Conservation (phyloP, 306 rosid genomes). For the Quercus robur region DNA sequence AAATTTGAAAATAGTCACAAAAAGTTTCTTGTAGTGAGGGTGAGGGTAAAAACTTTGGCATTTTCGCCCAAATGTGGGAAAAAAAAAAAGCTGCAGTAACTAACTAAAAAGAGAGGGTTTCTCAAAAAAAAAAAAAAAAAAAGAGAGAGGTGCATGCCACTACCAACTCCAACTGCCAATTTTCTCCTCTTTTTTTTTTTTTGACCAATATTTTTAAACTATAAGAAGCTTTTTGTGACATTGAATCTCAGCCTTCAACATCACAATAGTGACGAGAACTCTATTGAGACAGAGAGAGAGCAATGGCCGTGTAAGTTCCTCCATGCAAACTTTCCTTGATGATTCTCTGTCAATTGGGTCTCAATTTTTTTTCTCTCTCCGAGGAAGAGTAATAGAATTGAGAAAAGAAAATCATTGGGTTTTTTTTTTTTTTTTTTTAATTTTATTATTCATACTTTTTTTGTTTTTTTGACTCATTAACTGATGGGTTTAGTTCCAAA, state of each 20-base stretch:
- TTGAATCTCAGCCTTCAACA: neutral
- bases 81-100: no score
- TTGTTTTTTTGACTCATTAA: neutral
- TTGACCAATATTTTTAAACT: neutral
- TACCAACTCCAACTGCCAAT: neutral
- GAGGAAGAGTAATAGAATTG: neutral
- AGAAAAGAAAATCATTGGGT: neutral
- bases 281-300: neutral
- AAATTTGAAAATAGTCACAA: no score
- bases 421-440: neutral
- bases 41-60: no score
- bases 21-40: no score
- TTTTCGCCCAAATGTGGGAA: no score
- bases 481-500: neutral
- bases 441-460: neutral
- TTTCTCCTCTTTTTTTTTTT: neutral
- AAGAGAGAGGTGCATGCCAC: neutral
- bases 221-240: neutral
- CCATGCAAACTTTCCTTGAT: neutral
- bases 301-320: constrained; percentile 26
- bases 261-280: neutral
- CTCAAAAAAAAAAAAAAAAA: no score
- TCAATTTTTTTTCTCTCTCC: neutral
- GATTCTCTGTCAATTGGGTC: neutral
- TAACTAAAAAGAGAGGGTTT: neutral